A percentile compares a stretch with the other conserved stretches of the same genome.
These are phyloP conservation scores for Termitomyces sp. DNA, from an alignment of 768 basidiomycete species.

Conservation along the genomic window DNA sequence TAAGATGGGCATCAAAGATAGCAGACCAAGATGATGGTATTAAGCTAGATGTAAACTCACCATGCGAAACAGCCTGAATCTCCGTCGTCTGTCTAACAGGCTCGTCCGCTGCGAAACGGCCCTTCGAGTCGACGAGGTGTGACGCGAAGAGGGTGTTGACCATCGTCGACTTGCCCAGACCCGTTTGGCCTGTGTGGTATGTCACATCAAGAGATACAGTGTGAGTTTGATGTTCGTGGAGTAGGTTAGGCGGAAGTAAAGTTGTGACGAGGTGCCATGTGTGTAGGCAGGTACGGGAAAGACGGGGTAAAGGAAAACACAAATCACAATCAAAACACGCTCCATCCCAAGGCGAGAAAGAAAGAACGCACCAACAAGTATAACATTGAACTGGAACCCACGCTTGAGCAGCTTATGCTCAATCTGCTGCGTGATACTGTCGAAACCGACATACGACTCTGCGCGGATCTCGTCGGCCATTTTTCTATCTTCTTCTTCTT, in stretches of 20 bases:
- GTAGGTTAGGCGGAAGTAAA: background rate
- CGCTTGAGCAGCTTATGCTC: slow-evolving; percentile 99
- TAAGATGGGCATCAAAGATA: background rate
- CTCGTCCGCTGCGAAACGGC: slow-evolving; percentile 83
- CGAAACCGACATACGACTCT: slow-evolving; percentile 94
- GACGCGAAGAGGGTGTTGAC: slow-evolving; percentile 99
- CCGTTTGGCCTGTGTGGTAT: slow-evolving; percentile 77
- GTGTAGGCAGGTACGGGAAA: background rate
- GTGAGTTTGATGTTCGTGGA: background rate
- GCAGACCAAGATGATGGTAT: too few relatives aligned
- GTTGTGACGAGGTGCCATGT: background rate
- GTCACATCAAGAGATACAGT: background rate
- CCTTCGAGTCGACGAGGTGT: slow-evolving; percentile 97
- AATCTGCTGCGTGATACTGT: slow-evolving; percentile 95
- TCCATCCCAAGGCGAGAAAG: background rate
- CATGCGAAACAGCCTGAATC: slow-evolving; percentile 92
- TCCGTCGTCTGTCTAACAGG: slow-evolving; percentile 95
- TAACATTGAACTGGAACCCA: slow-evolving; percentile 99
- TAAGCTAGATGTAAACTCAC: slow-evolving; percentile 42
- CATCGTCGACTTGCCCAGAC: slow-evolving; percentile 96
- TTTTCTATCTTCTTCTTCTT: slow-evolving; percentile 10
- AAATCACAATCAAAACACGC: slow-evolving; percentile 2
- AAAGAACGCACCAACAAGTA: slow-evolving; percentile 79
- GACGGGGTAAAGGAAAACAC: background rate
- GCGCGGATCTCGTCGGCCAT: slow-evolving; percentile 79